Conservation (phyloP, 495 filamentous ascomycete genomes). For the Talaromyces ruber region DNA sequence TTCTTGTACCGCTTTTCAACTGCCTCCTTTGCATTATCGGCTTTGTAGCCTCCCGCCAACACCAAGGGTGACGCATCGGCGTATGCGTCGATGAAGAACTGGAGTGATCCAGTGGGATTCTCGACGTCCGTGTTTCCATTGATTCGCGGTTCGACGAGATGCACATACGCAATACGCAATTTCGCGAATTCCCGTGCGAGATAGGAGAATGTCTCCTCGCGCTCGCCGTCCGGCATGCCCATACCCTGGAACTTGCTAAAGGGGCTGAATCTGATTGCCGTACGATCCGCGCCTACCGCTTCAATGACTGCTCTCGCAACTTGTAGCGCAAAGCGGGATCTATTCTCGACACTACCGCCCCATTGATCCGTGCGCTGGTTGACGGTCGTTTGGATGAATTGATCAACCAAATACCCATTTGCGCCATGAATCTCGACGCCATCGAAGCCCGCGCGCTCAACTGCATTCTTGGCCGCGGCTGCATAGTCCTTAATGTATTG, state of each 20-base stretch:
- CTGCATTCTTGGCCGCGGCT: constrained; percentile 52
- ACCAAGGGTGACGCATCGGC: constrained; percentile 33
- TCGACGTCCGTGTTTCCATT: constrained; percentile 23
- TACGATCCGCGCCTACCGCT: constrained; percentile 55
- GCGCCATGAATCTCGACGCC: constrained; percentile 69
- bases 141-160: constrained; percentile 45
- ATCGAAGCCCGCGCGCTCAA: constrained; percentile 60
- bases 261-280: constrained; percentile 57
- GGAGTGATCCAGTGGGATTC: constrained; percentile 37
- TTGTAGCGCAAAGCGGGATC: constrained; percentile 59
- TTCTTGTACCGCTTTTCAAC: constrained; percentile 44
- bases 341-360: constrained; percentile 66
- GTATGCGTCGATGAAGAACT: constrained; percentile 5
- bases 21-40: constrained; percentile 36
- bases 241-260: constrained; percentile 61
- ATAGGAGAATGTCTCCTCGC: constrained; percentile 48
- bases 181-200: constrained; percentile 37
- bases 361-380: constrained; percentile 60
- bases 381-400: constrained; percentile 55
- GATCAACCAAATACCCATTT: constrained; percentile 70
- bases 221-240: constrained; percentile 51
- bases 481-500: constrained; percentile 48
- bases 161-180: constrained; percentile 48
- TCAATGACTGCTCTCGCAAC: constrained; percentile 51
- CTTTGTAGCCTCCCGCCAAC: constrained; percentile 49